Evolutionary conservation across 805 yeast genomes (phyloP), one percentile per base, ranked within the genome.

Genomic region (Wilhelminamyces savonicus): DNA sequence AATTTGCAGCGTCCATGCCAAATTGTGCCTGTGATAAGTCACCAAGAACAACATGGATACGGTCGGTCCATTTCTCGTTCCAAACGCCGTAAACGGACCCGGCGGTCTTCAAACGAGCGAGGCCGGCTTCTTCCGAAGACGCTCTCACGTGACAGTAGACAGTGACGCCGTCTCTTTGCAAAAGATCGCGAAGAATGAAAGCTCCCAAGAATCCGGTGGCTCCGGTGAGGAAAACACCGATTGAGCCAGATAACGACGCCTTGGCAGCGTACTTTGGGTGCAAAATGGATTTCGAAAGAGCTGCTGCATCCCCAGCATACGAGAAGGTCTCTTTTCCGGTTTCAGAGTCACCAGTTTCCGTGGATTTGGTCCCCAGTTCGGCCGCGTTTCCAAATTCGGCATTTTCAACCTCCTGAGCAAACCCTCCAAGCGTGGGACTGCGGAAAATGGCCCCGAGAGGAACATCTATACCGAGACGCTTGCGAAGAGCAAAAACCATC

Each of bases 161-260:
- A 43, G 71, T 76, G 18, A 60, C 43, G 3, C 58, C 52, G 6
- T 63, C 54, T 45, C 90, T 74, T 21, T 50, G 51, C 42, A 92
- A 65, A 24, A 92, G 59, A 42, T 92, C 94, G 19, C 83, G 69
- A 26, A 92, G 58, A 28, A 92, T 78, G 55, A 82, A 92, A 1
- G 97, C 76, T 20, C 99, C 99, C 34, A 92, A 62, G 74, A 90
- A 92, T 2, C 99, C 99, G 22, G 98, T 94, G 22, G 79, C 83
- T 51, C 99, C 99, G 16, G 99, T 92, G 25, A 92, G 75, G 45
- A 92, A 86, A 2, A 87, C 83, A 37, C 74, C 78, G 14, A 76
- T 43, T 2, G 53, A 34, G 23, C 58, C 49, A 3, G 62, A 51
- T 13, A 59, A 35, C 18, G 62, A 46, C 31, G 46, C 43, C 32